Evolutionary conservation across 2,329 filamentous ascomycete genomes (phyloP).

Genomic region (Diaporthe sp.): DNA sequence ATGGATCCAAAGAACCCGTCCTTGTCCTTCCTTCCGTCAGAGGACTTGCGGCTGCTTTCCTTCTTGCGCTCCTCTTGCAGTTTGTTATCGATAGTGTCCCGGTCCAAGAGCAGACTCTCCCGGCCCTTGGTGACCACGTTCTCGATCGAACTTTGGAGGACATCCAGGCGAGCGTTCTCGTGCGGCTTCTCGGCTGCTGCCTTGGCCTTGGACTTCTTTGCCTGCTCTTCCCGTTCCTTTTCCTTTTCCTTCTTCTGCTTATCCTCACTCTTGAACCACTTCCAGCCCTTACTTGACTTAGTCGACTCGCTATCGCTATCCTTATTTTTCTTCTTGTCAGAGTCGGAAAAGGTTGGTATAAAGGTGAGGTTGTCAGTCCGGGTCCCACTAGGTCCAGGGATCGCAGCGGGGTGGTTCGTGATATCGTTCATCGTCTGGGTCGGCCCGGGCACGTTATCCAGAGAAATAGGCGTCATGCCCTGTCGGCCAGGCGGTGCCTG

Average conservation of each 20-base stretch:
- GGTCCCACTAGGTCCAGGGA: slow-evolving; percentile 75
- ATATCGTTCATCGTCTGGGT: slow-evolving; percentile 74
- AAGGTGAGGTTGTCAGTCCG: slow-evolving; percentile 85
- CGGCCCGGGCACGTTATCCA: slow-evolving; percentile 52
- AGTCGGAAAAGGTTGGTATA: slow-evolving; percentile 78
- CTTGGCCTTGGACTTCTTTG: slow-evolving; percentile 77
- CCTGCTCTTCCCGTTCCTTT: slow-evolving; percentile 74
- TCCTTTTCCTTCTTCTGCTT: slow-evolving; percentile 79
- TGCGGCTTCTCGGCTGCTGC: slow-evolving; percentile 70
- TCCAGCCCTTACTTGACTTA: slow-evolving; percentile 87
- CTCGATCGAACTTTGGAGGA: slow-evolving; percentile 90
- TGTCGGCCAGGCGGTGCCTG: slow-evolving; percentile 45
- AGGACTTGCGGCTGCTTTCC: slow-evolving; percentile 79
- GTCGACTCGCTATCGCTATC: slow-evolving; percentile 75
- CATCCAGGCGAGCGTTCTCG: slow-evolving; percentile 86
- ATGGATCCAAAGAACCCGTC: slow-evolving; percentile 94
- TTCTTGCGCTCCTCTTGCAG: slow-evolving; percentile 88
- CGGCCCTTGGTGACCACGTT: slow-evolving; percentile 73
- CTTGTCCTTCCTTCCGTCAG: slow-evolving; percentile 88
- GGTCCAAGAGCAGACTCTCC: slow-evolving; percentile 87
- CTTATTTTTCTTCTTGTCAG: slow-evolving; percentile 83
- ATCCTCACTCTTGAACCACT: slow-evolving; percentile 86
- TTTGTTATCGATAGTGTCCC: slow-evolving; percentile 78
- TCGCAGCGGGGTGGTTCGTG: slow-evolving; percentile 73
- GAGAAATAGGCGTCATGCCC: slow-evolving; percentile 40